A percentile compares a stretch with the other conserved stretches of the same genome.
These are phyloP conservation scores for Hordeum vulgare DNA, from an alignment of 176 grass and related monocot species.

Conservation along the genomic window MorexV3_pseudomolecules_assembly NC_058522.1:131585989-131586488, in stretches of 20 bases:
- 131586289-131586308: neutral
- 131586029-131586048: neutral
- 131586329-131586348: too few relatives aligned
- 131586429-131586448: too few relatives aligned
- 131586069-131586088: conserved; percentile 1
- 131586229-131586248: neutral
- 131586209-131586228: neutral
- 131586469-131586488: too few relatives aligned
- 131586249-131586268: neutral
- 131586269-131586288: neutral
- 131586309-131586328: too few relatives aligned
- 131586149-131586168: neutral
- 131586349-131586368: too few relatives aligned
- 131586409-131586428: too few relatives aligned
- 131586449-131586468: too few relatives aligned
- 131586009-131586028: conserved; percentile 20
- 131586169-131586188: neutral
- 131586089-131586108: conserved; percentile 18
- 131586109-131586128: neutral
- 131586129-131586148: neutral
- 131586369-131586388: too few relatives aligned
- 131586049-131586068: conserved; percentile 34
- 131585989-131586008: conserved; percentile 29
- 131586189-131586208: neutral
- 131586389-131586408: too few relatives aligned